Base-by-base conservation (phyloP, 495 filamentous ascomycete species). In the Xylaria telfairii region DNA sequence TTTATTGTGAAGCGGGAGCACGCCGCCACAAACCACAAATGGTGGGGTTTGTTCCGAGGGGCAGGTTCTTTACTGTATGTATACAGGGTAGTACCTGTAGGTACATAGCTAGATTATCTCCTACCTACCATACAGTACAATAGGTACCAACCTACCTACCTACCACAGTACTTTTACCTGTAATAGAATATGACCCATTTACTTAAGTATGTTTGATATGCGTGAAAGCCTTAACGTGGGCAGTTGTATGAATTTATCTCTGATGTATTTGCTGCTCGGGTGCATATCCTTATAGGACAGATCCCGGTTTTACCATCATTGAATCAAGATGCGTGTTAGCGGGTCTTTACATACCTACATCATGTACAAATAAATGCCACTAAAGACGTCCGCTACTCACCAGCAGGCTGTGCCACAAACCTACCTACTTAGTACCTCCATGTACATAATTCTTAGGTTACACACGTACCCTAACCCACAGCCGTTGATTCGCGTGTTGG, bases 381-480 rank as follows among this genome's bases (percentile, higher is more conserved):
- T 57, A 15, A 17, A 57, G 30, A 57, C 5, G 13, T 19, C 30
- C 4, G 28, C 54, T 57, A 34, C 4, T 4, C n/a, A 19, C 34
- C 34, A 37, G 8, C 8, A 37, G 34, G 34, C 8, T 37, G 34
- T 37, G 34, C 34, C 34, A 37, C 34, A 8, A 37, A 37, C 34
- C 34, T 37, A n/a, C n/a, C n/a, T n/a, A n/a, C n/a, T n/a, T n/a
- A n/a, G n/a, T n/a, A n/a, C n/a, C n/a, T n/a, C n/a, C n/a, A n/a
- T n/a, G n/a, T n/a, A n/a, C n/a, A n/a, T n/a, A n/a, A n/a, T n/a
- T n/a, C n/a, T n/a, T n/a, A n/a, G n/a, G n/a, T n/a, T n/a, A 37
- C 49, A 54, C 49, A 54, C 15, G 24, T 54, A 54, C 51, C 51
- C 51, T 54, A 54, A 54, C 51, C 51, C 51, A 54, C 30, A 6